Percentiles rank a stretch among this genome's conserved stretches.
Evolutionary conservation across 2,329 filamentous ascomycete genomes (phyloP).

Genomic region (Alternaria sp.): DNA sequence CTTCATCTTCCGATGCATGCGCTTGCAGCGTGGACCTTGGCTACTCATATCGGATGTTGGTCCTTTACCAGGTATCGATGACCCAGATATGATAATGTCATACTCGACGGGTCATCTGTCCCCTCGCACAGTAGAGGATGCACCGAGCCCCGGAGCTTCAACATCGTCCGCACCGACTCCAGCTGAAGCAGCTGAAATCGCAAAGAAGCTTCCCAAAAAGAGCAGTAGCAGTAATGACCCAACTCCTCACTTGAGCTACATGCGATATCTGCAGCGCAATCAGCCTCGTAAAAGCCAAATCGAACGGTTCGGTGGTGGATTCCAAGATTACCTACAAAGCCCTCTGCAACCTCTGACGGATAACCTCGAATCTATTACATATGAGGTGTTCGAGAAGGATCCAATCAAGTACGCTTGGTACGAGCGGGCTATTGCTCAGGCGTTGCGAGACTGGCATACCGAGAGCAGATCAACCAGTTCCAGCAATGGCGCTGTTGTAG

Average conservation of each 20-base stretch:
- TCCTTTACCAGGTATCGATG: conserved; percentile 60
- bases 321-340: conserved; percentile 95
- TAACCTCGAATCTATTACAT: conserved; percentile 95
- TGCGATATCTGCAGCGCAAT: conserved; percentile 82
- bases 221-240: conserved; percentile 60
- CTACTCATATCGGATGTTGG: conserved; percentile 67
- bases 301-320: conserved; percentile 73
- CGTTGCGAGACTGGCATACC: conserved; percentile 79
- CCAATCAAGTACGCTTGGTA: conserved; percentile 98
- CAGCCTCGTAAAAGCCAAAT: conserved; percentile 72
- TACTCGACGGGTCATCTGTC: conserved; percentile 49
- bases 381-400: conserved; percentile 98
- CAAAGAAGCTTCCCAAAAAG: conserved; percentile 53
- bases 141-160: conserved; percentile 39
- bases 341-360: conserved; percentile 94
- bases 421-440: conserved; percentile 81
- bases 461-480: conserved; percentile 78
- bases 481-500: conserved; percentile 74
- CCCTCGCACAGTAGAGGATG: conserved; percentile 56
- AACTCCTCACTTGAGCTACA: conserved; percentile 77
- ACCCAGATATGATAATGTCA: conserved; percentile 50
- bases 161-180: conserved; percentile 65
- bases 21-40: conserved; percentile 66
- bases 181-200: conserved; percentile 66
- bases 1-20: conserved; percentile 65